Percentiles rank a stretch among this genome's conserved stretches.
Conservation (phyloP, 176 grass and related monocot genomes). For the Triticum timopheevii region DNA sequence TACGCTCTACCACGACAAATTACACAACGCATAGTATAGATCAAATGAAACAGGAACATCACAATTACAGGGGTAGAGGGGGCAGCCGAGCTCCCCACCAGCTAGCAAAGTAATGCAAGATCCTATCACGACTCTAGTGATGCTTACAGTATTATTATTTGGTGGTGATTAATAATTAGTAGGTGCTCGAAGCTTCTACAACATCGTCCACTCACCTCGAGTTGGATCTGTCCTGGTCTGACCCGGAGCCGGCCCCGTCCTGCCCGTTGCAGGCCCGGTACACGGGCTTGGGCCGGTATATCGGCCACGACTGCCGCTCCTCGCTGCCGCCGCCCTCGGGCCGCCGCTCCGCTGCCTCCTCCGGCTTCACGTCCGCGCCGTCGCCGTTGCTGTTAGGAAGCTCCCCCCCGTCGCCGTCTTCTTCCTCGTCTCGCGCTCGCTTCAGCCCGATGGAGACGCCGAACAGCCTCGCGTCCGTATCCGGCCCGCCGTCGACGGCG, state of each 20-base stretch:
- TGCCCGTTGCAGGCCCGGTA: slow-evolving; percentile 52
- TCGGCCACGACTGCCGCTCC: slow-evolving; percentile 51
- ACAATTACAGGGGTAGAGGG: neutral
- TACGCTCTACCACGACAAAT: neutral
- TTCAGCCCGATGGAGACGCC: slow-evolving; percentile 70
- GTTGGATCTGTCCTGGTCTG: slow-evolving; percentile 52
- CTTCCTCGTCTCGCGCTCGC: slow-evolving; percentile 39
- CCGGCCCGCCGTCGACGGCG: slow-evolving; percentile 6
- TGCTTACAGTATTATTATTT: slow-evolving; percentile 8
- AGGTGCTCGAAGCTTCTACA: slow-evolving; percentile 32
- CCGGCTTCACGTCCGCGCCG: slow-evolving; percentile 39
- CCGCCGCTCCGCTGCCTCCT: slow-evolving; percentile 40
- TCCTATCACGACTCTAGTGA: neutral
- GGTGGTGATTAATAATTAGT: slow-evolving; percentile 7
- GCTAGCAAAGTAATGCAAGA: neutral
- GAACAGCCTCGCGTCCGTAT: slow-evolving; percentile 52
- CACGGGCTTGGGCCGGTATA: slow-evolving; percentile 57
- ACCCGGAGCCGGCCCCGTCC: slow-evolving; percentile 27
- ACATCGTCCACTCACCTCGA: slow-evolving; percentile 43
- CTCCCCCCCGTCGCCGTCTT: slow-evolving; percentile 8
- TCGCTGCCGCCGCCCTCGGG: slow-evolving; percentile 10
- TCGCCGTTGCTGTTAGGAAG: neutral
- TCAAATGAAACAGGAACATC: neutral
- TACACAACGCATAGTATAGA: neutral
- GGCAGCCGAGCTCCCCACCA: neutral